These are phyloP conservation scores for Eimeria maxima DNA, from an alignment of 169 alveolate genomes.

Conservation along the genomic window DNA sequence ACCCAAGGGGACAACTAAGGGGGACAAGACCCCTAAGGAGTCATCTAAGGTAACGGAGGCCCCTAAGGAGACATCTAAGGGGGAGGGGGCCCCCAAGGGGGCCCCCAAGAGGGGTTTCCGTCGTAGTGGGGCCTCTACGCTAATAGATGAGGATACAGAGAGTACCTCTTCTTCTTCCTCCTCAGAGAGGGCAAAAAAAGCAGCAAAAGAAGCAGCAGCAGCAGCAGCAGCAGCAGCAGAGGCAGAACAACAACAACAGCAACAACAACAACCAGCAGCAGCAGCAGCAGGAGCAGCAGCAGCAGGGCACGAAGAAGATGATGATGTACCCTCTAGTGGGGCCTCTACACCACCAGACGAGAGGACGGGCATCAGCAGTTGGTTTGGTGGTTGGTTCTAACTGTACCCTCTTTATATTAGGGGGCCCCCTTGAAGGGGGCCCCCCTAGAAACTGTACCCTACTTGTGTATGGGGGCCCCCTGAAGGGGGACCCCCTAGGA, in stretches of 20 bases:
- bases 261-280: too few species aligned
- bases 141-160: background rate
- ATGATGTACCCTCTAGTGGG: constrained; percentile 3
- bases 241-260: too few species aligned
- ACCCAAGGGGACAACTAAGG: background rate
- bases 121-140: background rate
- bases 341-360: constrained; percentile 31
- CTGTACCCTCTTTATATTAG: too few species aligned
- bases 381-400: constrained; percentile 20
- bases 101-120: background rate
- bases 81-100: constrained; percentile 4
- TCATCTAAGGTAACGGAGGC: background rate
- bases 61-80: too few species aligned
- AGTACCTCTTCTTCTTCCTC: background rate
- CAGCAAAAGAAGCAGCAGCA: constrained; percentile 4
- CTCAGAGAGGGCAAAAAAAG: background rate
- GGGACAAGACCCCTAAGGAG: background rate
- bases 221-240: constrained; percentile 22
- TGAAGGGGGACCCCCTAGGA: too few species aligned
- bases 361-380: background rate
- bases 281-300: too few species aligned
- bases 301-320: too few species aligned
- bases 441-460: too few species aligned
- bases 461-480: too few species aligned
- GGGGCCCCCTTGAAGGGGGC: too few species aligned